Evolutionary conservation across 192 early-diverging fungal species (phyloP).

Genomic region (Coemansia sp.): DNA sequence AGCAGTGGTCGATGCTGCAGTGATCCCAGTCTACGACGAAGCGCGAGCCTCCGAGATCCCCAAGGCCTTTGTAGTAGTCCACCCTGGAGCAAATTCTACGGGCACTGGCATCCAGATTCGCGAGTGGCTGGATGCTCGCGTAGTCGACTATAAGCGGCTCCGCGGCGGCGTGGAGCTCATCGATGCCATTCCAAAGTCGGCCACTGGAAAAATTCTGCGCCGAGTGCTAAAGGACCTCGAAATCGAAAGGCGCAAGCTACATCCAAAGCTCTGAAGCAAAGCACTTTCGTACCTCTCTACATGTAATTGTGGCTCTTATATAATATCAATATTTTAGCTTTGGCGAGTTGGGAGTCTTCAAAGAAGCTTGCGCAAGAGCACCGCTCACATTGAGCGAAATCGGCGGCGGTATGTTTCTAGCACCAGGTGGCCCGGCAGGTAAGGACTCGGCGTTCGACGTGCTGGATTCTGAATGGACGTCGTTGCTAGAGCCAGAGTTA

Average conservation of each 20-base stretch:
- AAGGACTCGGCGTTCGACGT: background rate
- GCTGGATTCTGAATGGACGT: background rate
- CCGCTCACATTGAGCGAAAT: background rate
- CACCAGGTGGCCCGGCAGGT: background rate
- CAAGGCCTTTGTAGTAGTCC: conserved; percentile 74
- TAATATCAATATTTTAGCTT: background rate
- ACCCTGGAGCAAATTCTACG: conserved; percentile 35
- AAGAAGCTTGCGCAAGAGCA: background rate
- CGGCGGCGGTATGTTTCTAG: background rate
- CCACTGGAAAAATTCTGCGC: conserved; percentile 81
- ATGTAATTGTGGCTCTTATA: background rate
- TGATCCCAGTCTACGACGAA: conserved; percentile 63
- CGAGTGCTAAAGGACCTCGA: conserved; percentile 56
- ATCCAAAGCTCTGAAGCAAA: conserved; percentile 23
- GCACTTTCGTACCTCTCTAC: background rate
- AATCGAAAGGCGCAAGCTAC: conserved; percentile 6
- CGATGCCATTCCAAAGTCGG: conserved; percentile 71
- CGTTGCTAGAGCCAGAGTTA: background rate
- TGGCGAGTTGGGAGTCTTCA: background rate
- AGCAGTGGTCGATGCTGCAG: conserved; percentile 62
- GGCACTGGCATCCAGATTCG: conserved; percentile 33
- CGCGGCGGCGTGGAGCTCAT: conserved; percentile 75
- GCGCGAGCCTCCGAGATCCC: conserved; percentile 70
- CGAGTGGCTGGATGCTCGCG: conserved; percentile 59
- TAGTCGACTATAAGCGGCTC: conserved; percentile 74